Base-by-base conservation (phyloP, 2,329 filamentous ascomycete genomes). In the Penicillium sp. region DNA sequence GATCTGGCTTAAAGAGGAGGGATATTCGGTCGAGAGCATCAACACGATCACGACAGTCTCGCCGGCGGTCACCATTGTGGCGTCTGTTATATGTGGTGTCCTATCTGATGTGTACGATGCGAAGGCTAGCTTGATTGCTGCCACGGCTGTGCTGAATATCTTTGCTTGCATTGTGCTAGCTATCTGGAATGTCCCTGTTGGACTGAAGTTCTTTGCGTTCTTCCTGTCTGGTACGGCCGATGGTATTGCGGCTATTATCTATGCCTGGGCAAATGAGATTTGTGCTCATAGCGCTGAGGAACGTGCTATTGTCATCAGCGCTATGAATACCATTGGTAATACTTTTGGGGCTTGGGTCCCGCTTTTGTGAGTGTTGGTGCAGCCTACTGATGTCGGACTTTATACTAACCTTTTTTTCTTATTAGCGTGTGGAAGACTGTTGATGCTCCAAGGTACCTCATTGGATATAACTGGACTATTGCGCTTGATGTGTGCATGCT, bases 251-350 rank as follows among this genome's bases (percentile, higher is more conserved):
- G 61, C 60, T 29, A 64, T 65, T n/a, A 60, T 66, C 7, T 65
- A 61, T 43, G 60, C 64, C 4, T 67, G 65, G 64, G 64, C 62
- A 25, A 66, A 66, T 46, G 65, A 66, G 45, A 64, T 67, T 13
- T 66, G 65, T 65, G 43, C 73, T 52, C 27, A 75, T 68, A 73
- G 73, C 69, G 67, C 65, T 0, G 65, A 67, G 55, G 65, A 67
- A 45, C 57, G 65, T 23, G 64, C 64, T 7, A 40, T 66, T 27
- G 64, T 66, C 10, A 64, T 66, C 36, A 65, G 64, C 59, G 57
- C 64, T 0, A 64, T 65, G 62, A 67, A 67, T 36, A 75, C 73
- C 0, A 55, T 76, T 19, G 72, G 73, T 1, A 68, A 69, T 63
- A 64, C 67, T 1, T 69, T 69, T 58, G 68, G 67, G 27, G 62